A percentile compares a stretch with the other conserved stretches of the same genome.
Conservation (phyloP, 2,329 filamentous ascomycete species). For the Colletotrichum sp. region DNA sequence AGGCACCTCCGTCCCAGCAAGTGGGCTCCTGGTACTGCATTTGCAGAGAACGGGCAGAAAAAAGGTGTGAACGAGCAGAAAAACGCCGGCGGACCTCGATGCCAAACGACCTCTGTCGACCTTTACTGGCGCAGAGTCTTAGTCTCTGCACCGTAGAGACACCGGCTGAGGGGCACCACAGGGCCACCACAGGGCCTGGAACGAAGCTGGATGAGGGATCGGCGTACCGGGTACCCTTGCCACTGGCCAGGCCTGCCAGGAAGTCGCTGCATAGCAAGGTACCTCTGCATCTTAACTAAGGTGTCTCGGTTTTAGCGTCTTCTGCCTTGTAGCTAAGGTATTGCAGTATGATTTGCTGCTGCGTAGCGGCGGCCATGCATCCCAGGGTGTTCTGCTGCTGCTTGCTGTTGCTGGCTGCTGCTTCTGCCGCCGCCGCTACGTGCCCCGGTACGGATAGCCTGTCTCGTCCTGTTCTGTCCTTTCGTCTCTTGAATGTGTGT, state of each 20-base stretch:
- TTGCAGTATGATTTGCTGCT: not conserved
- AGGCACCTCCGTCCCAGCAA: not conserved
- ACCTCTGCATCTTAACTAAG: not conserved
- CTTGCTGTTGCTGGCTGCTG: not conserved
- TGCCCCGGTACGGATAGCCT: not conserved
- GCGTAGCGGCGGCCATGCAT: not conserved
- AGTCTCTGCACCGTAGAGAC: not conserved
- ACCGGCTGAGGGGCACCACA: not conserved
- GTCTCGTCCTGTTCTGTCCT: not conserved
- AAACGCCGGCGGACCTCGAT: not conserved
- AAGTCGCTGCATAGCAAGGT: not conserved
- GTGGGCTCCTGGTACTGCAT: not conserved
- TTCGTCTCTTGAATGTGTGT: not conserved
- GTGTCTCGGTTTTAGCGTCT: not conserved
- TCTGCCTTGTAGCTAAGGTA: not conserved
- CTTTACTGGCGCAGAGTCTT: not conserved
- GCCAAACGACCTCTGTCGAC: not conserved
- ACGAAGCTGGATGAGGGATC: conserved; percentile 13
- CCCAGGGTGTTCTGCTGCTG: not conserved
- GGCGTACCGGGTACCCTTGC: conserved; percentile 12
- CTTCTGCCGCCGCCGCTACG: not conserved
- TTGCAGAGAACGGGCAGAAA: conserved; percentile 9
- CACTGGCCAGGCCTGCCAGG: not conserved
- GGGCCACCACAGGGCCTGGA: conserved; percentile 10
- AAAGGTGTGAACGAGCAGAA: not conserved